Conservation (phyloP, 2,329 filamentous ascomycete species). For the Sclerotinia sclerotiorum region DNA sequence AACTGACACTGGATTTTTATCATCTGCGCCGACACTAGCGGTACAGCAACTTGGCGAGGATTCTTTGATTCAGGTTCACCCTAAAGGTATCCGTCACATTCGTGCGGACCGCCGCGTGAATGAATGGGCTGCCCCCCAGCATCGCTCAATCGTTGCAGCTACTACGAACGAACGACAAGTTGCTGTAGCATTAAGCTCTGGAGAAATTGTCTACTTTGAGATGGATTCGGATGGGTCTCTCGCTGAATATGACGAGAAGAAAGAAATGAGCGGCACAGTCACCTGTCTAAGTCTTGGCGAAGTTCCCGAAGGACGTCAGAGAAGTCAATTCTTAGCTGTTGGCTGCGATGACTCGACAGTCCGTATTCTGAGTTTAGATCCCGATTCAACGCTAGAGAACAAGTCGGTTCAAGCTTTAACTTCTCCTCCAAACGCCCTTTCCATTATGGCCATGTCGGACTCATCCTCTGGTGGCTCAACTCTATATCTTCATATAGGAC, state of each 20-base stretch:
- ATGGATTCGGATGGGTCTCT: slow-evolving; percentile 90
- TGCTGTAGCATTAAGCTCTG: slow-evolving; percentile 88
- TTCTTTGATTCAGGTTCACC: slow-evolving; percentile 89
- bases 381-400: slow-evolving; percentile 85
- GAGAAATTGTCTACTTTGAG: slow-evolving; percentile 97
- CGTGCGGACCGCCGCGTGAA: slow-evolving; percentile 74
- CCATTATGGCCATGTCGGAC: slow-evolving; percentile 94
- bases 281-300: slow-evolving; percentile 92
- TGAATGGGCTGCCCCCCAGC: slow-evolving; percentile 90
- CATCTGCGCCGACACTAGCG: slow-evolving; percentile 83
- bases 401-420: slow-evolving; percentile 94
- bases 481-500: slow-evolving; percentile 90
- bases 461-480: slow-evolving; percentile 86
- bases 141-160: slow-evolving; percentile 92
- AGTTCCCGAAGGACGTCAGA: slow-evolving; percentile 82
- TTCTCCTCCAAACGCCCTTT: slow-evolving; percentile 81
- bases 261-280: slow-evolving; percentile 92
- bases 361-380: slow-evolving; percentile 84
- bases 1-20: slow-evolving; percentile 87
- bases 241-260: slow-evolving; percentile 92
- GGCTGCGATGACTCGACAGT: slow-evolving; percentile 97
- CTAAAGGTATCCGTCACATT: slow-evolving; percentile 93
- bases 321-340: slow-evolving; percentile 91
- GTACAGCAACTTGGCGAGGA: slow-evolving; percentile 94
- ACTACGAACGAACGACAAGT: slow-evolving; percentile 93